Conservation (phyloP, 129 eudicot species). For the Mikania micrantha region DNA sequence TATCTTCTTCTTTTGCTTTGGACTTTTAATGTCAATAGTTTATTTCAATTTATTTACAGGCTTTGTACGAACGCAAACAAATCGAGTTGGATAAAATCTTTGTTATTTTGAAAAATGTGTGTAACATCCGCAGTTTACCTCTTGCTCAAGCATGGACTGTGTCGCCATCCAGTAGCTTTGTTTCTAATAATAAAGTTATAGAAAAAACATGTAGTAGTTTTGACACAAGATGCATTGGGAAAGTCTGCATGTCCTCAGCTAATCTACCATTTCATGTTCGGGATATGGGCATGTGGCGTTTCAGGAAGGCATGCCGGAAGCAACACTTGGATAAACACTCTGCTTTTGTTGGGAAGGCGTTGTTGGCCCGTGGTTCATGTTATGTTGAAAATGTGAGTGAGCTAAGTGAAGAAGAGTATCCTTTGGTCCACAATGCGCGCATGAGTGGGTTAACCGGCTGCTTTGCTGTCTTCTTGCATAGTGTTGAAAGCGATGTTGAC, state of each 20-base stretch:
- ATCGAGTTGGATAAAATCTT: neutral
- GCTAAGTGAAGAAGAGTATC: neutral
- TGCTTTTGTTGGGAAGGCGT: neutral
- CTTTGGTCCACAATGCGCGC: too few species aligned
- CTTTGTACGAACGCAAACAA: neutral
- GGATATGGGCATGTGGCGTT: constrained; percentile 2
- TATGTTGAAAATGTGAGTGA: neutral
- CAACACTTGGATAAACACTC: neutral
- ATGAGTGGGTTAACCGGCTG: neutral
- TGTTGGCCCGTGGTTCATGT: neutral
- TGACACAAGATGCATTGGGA: too few species aligned
- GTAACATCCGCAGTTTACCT: neutral
- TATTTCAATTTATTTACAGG: neutral
- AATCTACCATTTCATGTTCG: neutral
- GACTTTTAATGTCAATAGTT: neutral
- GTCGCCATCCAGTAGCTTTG: neutral
- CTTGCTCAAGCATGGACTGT: constrained; percentile 8
- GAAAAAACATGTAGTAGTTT: neutral
- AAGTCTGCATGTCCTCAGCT: constrained; percentile 6
- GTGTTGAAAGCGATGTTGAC: neutral
- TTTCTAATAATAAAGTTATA: neutral
- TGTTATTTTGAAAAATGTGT: neutral
- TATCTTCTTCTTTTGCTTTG: neutral
- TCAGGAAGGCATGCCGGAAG: neutral
- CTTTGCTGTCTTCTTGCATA: constrained; percentile 2